phyloP scores from a whole-genome alignment of 2,329 filamentous ascomycete genomes.

The Cordyceps fumosorosea region DNA sequence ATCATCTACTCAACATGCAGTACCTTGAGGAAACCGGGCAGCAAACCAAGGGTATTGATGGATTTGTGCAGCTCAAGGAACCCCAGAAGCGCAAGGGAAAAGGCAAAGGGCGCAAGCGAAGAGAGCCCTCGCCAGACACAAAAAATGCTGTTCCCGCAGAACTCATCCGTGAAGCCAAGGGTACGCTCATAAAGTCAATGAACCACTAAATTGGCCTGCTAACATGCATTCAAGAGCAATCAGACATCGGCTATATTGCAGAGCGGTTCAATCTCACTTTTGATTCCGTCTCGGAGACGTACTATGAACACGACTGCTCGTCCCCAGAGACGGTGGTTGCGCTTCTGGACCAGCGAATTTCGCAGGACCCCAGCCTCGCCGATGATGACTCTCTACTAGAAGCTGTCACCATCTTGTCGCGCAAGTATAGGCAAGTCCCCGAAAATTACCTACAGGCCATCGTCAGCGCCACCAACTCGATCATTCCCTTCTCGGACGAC shows the following conservation, averaged over 20 bases:
- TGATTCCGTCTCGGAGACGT: slow-evolving; percentile 35
- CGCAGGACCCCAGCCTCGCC: slow-evolving; percentile 24
- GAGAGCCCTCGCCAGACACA: slow-evolving; percentile 17
- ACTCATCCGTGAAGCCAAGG: slow-evolving; percentile 22
- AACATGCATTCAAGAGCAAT: slow-evolving; percentile 22
- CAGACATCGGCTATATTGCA: slow-evolving; percentile 38
- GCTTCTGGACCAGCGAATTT: slow-evolving; percentile 38
- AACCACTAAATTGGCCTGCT: background rate
- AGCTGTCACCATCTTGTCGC: slow-evolving; percentile 24
- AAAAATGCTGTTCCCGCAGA: slow-evolving; percentile 14
- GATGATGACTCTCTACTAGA: slow-evolving; percentile 22
- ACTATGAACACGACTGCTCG: slow-evolving; percentile 31
- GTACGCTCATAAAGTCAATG: slow-evolving; percentile 18
- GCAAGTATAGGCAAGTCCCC: slow-evolving; percentile 37
- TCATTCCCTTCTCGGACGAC: slow-evolving; percentile 30
- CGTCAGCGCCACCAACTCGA: slow-evolving; percentile 33
- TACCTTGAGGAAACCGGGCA: slow-evolving; percentile 65
- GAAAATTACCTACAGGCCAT: slow-evolving; percentile 35
- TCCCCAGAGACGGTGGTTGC: slow-evolving; percentile 34
- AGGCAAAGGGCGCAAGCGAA: slow-evolving; percentile 25
- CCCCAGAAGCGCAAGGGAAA: slow-evolving; percentile 32
- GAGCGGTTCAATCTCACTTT: slow-evolving; percentile 36
- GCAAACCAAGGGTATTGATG: slow-evolving; percentile 71
- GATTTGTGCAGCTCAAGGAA: slow-evolving; percentile 56
- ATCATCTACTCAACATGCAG: slow-evolving; percentile 72